Evolutionary conservation across 108 stramenopile genomes (phyloP), one percentile per base, ranked within the genome.

Genomic region (Nannochloropsis salina): DNA sequence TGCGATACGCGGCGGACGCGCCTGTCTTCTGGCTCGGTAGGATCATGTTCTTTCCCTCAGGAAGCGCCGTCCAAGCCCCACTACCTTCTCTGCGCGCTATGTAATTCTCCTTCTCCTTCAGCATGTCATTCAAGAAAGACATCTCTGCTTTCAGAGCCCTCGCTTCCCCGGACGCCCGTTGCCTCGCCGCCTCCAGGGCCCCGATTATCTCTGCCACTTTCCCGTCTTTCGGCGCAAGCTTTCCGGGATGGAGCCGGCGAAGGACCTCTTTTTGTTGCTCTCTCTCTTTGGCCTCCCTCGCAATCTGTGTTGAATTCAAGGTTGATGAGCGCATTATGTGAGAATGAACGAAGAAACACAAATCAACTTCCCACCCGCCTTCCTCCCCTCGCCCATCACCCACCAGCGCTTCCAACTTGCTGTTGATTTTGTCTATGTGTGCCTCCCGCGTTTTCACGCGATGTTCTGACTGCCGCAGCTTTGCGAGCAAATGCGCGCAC

Each of bases 391-490:
- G n/a, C 43, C 9, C 83, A 61, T 20, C 45, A n/a, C 15, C 42
- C n/a, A 74, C 42, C 82, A 80, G 41, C 12, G 82, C 21, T 12
- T 47, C 61, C 42, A 86, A 43, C 85, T 88, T 88, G 80, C 80
- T 81, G 43, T 82, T 85, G 44, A 88, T 42, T 8, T 80, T 41
- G 21, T 88, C 85, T 18, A 86, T 86, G 45, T 83, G 45, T 6
- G 81, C 81, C 41, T 88, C 88, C 31, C 85, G 85, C 45, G 85
- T 82, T 9, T 84, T 84, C 41, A 88, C 82, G 41, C 85, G 85
- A n/a, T 88, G 85, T 18, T 84, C 47, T 12, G 18, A 18, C 15
- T 85, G 82, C 42, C 42, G 41, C 5, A 88, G 51, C 18, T 85
- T 86, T 41, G 41, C 9, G 44, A 5, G 81, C 31, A 88, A 45